A percentile compares a stretch with the other conserved stretches of the same genome.
Conservation (phyloP, 2,329 filamentous ascomycete species). For the Dactylonectria estremocensis region DNA sequence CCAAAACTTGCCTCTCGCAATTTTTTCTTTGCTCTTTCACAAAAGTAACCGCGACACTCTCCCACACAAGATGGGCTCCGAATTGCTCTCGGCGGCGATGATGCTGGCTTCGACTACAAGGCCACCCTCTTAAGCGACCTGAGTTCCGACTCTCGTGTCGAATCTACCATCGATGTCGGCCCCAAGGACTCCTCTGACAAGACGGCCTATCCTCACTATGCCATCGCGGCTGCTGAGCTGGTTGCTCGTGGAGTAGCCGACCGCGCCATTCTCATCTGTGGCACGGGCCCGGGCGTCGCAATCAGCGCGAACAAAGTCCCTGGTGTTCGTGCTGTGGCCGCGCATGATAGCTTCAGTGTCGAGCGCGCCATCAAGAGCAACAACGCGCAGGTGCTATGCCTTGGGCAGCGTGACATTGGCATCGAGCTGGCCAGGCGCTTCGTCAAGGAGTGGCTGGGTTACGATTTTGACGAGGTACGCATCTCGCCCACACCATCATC, state of each 20-base stretch:
- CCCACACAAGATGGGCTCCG: conserved; percentile 20
- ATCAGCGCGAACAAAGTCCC: conserved; percentile 91
- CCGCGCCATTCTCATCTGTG: conserved; percentile 86
- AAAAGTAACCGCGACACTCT: neutral
- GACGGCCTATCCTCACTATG: conserved; percentile 85
- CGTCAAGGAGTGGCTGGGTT: conserved; percentile 85
- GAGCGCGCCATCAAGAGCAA: conserved; percentile 87
- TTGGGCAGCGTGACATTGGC: conserved; percentile 88
- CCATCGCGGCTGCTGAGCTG: conserved; percentile 78
- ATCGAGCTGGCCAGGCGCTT: conserved; percentile 84
- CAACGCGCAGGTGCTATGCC: conserved; percentile 88
- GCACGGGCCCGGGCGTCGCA: conserved; percentile 87
- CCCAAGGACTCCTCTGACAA: conserved; percentile 77
- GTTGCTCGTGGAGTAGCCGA: conserved; percentile 76
- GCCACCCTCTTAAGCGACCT: conserved; percentile 81
- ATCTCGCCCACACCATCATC: neutral
- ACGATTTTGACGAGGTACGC: conserved; percentile 80
- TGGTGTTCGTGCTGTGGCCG: conserved; percentile 86
- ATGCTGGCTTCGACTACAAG: conserved; percentile 85
- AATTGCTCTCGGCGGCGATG: conserved; percentile 49
- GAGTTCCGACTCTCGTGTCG: conserved; percentile 75
- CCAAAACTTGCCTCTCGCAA: neutral
- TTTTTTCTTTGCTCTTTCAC: neutral
- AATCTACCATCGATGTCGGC: conserved; percentile 76
- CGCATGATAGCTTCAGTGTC: conserved; percentile 88